These are phyloP conservation scores for Stramenopiles sp. DNA, from an alignment of 352 stramenopile genomes.

Conservation along the genomic window DNA sequence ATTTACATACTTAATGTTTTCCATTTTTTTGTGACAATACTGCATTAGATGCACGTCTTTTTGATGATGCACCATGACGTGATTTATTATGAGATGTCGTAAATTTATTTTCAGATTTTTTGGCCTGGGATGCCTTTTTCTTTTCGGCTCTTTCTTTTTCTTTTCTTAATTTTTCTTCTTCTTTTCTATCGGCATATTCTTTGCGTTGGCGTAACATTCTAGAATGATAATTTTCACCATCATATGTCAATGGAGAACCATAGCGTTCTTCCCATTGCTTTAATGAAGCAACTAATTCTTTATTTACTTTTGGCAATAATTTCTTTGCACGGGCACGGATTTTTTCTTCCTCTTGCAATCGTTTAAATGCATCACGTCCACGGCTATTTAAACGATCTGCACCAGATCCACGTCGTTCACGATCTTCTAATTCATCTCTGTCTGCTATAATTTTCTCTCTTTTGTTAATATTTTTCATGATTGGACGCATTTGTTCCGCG, in stretches of 20 bases:
- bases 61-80: neutral
- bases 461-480: conserved; percentile 10
- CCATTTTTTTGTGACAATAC: neutral
- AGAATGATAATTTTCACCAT: neutral
- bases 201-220: neutral
- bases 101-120: neutral
- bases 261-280: neutral
- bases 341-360: conserved; percentile 10
- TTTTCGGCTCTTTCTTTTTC: neutral
- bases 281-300: neutral
- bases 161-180: conserved; percentile 1
- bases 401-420: neutral
- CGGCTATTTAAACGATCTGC: conserved; percentile 8
- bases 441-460: conserved; percentile 7
- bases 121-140: neutral
- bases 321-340: neutral
- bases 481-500: neutral
- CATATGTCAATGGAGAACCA: neutral
- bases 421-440: neutral
- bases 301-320: neutral
- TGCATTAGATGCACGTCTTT: neutral
- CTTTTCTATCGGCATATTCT: neutral
- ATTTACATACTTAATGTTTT: neutral
- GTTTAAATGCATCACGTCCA: conserved; percentile 3
- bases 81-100: neutral